A percentile compares a stretch with the other conserved stretches of the same genome.
Evolutionary conservation across 179 eudicot species (phyloP).

Genomic region (Gypsophila paniculata): DNA sequence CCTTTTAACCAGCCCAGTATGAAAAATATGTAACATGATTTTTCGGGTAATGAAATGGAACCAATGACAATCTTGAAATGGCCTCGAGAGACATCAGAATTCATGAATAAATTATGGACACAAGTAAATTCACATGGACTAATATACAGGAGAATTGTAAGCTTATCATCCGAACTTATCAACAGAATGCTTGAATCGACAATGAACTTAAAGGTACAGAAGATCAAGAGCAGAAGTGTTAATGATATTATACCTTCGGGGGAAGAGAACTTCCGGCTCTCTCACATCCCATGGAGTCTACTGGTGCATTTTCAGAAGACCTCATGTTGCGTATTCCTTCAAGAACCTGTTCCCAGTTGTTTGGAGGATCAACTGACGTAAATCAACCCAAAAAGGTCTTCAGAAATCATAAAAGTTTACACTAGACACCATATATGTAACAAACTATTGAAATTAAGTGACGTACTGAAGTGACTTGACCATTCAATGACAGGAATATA

Average conservation of each 20-base stretch:
- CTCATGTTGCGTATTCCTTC: constrained; percentile 78
- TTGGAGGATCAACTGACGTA: constrained; percentile 46
- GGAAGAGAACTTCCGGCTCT: constrained; percentile 82
- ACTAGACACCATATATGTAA: background rate
- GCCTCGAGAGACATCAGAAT: no score
- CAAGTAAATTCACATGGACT: no score
- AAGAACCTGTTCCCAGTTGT: constrained; percentile 68
- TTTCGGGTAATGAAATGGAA: background rate
- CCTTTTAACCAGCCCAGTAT: background rate
- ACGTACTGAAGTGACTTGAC: background rate
- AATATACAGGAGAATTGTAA: background rate
- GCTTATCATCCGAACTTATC: background rate
- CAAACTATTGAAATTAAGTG: background rate
- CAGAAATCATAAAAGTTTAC: background rate
- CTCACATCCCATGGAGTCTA: constrained; percentile 89
- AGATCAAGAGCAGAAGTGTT: background rate
- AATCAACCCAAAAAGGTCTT: background rate
- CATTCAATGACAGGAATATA: constrained; percentile 7
- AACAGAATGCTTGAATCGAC: background rate
- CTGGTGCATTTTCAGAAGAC: constrained; percentile 81
- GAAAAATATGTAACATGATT: background rate
- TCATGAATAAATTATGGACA: no score
- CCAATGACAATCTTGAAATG: background rate
- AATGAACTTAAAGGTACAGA: background rate
- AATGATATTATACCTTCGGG: constrained; percentile 49